Conservation (phyloP, 169 alveolate species). For the Plasmodium reichenowi region DNA sequence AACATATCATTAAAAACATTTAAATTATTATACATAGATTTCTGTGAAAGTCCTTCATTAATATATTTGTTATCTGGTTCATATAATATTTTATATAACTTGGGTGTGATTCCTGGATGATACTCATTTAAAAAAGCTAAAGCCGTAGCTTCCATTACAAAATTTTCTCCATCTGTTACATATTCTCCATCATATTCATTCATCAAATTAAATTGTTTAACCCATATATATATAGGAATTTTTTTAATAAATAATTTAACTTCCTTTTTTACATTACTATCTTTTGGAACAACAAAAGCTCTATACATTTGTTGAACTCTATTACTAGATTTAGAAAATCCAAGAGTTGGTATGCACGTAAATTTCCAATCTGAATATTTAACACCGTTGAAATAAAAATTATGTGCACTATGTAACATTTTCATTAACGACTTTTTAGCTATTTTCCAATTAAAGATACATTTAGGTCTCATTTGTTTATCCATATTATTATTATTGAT, state of each 20-base stretch:
- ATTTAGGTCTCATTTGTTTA: slow-evolving; percentile 35
- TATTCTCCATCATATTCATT: slow-evolving; percentile 84
- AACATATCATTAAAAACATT: slow-evolving; percentile 62
- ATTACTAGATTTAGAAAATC: slow-evolving; percentile 82
- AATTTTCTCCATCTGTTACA: slow-evolving; percentile 88
- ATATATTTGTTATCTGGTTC: slow-evolving; percentile 67
- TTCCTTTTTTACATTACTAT: slow-evolving; percentile 32
- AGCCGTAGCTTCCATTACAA: slow-evolving; percentile 88
- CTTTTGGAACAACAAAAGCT: slow-evolving; percentile 45
- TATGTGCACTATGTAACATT: slow-evolving; percentile 55
- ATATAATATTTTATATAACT: slow-evolving; percentile 79
- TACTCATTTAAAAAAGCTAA: slow-evolving; percentile 79
- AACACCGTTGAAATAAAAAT: slow-evolving; percentile 75
- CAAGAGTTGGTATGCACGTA: slow-evolving; percentile 81
- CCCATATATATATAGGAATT: slow-evolving; percentile 85
- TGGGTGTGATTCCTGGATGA: slow-evolving; percentile 81
- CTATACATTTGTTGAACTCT: slow-evolving; percentile 83
- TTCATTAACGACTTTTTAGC: slow-evolving; percentile 20
- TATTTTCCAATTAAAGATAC: slow-evolving; percentile 37
- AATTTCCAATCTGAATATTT: slow-evolving; percentile 79
- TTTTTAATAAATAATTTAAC: slow-evolving; percentile 80
- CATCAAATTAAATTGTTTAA: slow-evolving; percentile 81
- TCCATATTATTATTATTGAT: slow-evolving; percentile 29
- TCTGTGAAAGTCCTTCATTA: slow-evolving; percentile 2
- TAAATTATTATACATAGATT: slow-evolving; percentile 31